Evolutionary conservation across 257 asterid species (phyloP).

Genomic region (Forsythia suspensa): DNA sequence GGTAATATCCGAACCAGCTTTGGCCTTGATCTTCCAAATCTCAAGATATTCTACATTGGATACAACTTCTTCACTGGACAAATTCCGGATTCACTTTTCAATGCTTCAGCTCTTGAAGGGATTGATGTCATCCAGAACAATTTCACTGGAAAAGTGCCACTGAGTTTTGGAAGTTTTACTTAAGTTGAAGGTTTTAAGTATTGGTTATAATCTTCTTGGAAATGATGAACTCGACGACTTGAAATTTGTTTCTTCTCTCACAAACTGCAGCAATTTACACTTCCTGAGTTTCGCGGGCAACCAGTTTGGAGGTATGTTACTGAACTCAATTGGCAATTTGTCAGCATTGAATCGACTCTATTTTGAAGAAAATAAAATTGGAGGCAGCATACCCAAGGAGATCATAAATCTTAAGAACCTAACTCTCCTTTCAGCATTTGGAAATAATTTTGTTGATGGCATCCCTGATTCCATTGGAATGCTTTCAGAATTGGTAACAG

Average conservation of each 20-base stretch:
- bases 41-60: slow-evolving; percentile 34
- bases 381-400: slow-evolving; percentile 41
- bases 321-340: slow-evolving; percentile 36
- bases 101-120: slow-evolving; percentile 34
- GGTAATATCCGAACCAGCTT: slow-evolving; percentile 38
- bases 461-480: slow-evolving; percentile 49
- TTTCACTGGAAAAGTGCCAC: slow-evolving; percentile 42
- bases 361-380: slow-evolving; percentile 30
- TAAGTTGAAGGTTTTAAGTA: slow-evolving; percentile 14
- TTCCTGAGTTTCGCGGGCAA: slow-evolving; percentile 31
- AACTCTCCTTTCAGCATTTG: slow-evolving; percentile 22
- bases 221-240: slow-evolving; percentile 34
- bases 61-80: slow-evolving; percentile 40
- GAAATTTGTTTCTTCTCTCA: slow-evolving; percentile 32
- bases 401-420: slow-evolving; percentile 39
- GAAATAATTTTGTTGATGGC: slow-evolving; percentile 29
- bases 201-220: slow-evolving; percentile 36
- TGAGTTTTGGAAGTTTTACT: slow-evolving; percentile 33
- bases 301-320: slow-evolving; percentile 40
- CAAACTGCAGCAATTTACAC: slow-evolving; percentile 40
- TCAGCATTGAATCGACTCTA: slow-evolving; percentile 36
- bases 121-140: slow-evolving; percentile 37
- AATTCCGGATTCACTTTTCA: slow-evolving; percentile 42
- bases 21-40: slow-evolving; percentile 38
- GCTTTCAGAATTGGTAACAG: slow-evolving; percentile 34